Evolutionary conservation across 2,329 filamentous ascomycete species (phyloP).

Genomic region (Cercospora canescens): DNA sequence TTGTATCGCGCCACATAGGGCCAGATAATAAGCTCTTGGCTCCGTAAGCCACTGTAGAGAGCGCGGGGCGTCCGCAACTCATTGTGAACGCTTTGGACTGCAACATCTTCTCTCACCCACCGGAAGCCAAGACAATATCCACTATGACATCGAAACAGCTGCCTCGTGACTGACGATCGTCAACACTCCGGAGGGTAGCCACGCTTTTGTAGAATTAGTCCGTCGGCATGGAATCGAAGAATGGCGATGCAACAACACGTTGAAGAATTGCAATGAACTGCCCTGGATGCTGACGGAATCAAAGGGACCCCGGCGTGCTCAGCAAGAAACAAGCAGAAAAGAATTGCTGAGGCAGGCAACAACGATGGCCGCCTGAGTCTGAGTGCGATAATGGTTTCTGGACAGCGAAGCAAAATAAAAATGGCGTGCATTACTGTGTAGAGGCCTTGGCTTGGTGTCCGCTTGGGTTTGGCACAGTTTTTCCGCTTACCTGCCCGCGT

Average conservation of each 20-base stretch:
- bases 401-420: not conserved
- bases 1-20: not conserved
- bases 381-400: not conserved
- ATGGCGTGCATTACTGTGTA: not conserved
- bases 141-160: not conserved
- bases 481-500: not conserved
- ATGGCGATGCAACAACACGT: no score
- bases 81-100: not conserved
- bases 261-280: no score
- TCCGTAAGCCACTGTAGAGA: not conserved
- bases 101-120: not conserved
- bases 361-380: not conserved
- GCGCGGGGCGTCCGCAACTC: not conserved
- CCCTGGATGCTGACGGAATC: no score
- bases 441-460: not conserved
- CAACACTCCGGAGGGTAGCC: not conserved
- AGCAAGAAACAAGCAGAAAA: no score
- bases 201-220: not conserved
- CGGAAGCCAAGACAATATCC: not conserved
- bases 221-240: not conserved
- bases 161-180: not conserved
- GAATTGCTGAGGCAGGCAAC: no score
- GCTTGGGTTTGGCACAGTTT: not conserved
- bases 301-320: no score
- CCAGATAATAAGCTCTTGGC: not conserved